Evolutionary conservation across 352 stramenopile genomes (phyloP).

Genomic region (Globisporangium takayamanum): DNA sequence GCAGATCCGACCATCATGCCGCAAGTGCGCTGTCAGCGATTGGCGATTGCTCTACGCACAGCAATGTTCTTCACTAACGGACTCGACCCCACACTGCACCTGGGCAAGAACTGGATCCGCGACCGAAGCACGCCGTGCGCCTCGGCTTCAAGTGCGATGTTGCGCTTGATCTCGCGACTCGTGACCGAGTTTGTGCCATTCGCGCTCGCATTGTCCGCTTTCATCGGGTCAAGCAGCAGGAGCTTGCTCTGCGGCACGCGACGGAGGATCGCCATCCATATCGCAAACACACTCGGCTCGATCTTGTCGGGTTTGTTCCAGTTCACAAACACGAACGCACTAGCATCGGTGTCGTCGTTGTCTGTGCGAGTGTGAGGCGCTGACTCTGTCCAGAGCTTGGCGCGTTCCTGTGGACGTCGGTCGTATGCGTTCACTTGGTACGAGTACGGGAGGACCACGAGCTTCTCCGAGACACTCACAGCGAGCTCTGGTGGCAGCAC

Average conservation of each 20-base stretch:
- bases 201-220: neutral
- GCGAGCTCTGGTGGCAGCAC: constrained; percentile 37
- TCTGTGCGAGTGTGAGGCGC: neutral
- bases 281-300: constrained; percentile 48
- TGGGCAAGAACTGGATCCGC: constrained; percentile 50
- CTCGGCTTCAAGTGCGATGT: constrained; percentile 42
- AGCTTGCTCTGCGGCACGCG: constrained; percentile 50
- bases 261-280: constrained; percentile 68
- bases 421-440: constrained; percentile 84
- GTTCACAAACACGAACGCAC: constrained; percentile 64
- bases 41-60: neutral
- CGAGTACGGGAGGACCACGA: constrained; percentile 59
- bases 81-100: constrained; percentile 15
- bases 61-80: neutral
- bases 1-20: neutral
- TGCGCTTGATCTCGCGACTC: constrained; percentile 31
- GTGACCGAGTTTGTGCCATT: constrained; percentile 9
- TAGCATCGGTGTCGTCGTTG: neutral
- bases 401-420: constrained; percentile 8
- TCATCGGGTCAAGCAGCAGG: constrained; percentile 44
- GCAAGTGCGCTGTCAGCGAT: neutral
- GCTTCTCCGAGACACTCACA: constrained; percentile 56
- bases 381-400: constrained; percentile 17
- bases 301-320: constrained; percentile 90
- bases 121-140: constrained; percentile 36